phyloP scores from a whole-genome alignment of 228 moss, liverwort and hornwort genomes.

The Sphagnum fallax region DNA sequence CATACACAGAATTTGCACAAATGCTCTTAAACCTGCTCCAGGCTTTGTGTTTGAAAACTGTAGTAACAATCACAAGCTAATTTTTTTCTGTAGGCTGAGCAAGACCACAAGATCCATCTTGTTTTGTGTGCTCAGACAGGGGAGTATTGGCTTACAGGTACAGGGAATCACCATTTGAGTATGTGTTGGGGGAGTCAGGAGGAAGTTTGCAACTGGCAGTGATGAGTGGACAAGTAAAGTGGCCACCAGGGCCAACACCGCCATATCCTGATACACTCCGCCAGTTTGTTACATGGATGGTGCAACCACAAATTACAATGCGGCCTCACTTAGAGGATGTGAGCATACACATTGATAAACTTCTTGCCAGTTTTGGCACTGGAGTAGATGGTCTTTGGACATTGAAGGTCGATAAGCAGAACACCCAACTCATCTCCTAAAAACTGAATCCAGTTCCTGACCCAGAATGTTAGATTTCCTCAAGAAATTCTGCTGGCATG shows the following conservation, averaged over 20 bases:
- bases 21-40: too few species aligned
- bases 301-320: slow-evolving; percentile 59
- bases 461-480: too few species aligned
- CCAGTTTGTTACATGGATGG: slow-evolving; percentile 75
- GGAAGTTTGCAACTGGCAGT: slow-evolving; percentile 88
- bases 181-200: slow-evolving; percentile 68
- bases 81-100: too few species aligned
- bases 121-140: too few species aligned
- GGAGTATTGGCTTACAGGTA: slow-evolving; percentile 47
- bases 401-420: slow-evolving; percentile 9
- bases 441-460: too few species aligned
- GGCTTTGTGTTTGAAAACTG: too few species aligned
- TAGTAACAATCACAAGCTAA: too few species aligned
- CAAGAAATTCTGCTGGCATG: too few species aligned
- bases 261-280: slow-evolving; percentile 75
- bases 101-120: too few species aligned
- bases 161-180: slow-evolving; percentile 91
- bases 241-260: slow-evolving; percentile 73
- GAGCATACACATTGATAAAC: slow-evolving; percentile 65
- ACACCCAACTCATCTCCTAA: too few species aligned
- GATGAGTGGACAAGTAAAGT: slow-evolving; percentile 69
- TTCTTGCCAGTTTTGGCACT: slow-evolving; percentile 43
- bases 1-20: too few species aligned
- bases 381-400: slow-evolving; percentile 66
- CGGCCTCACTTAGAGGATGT: slow-evolving; percentile 76